These are phyloP conservation scores for Naganishia vishniacii DNA, from an alignment of 768 basidiomycete species.

Conservation along the genomic window DNA sequence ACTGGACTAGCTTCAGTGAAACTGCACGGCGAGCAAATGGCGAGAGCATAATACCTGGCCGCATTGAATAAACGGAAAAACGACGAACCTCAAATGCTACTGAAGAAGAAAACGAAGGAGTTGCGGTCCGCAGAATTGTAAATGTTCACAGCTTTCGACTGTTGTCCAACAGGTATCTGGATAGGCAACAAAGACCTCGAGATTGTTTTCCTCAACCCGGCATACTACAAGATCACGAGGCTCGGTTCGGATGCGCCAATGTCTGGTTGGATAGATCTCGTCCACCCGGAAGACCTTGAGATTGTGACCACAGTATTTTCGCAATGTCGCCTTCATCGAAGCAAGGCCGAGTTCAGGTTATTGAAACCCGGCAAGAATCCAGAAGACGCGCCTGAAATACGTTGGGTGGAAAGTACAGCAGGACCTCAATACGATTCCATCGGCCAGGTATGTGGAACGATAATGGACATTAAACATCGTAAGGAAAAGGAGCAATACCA, in stretches of 20 bases:
- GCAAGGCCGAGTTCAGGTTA: conserved; percentile 19
- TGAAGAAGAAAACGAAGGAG: conserved; percentile 28
- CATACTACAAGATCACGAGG: conserved; percentile 6
- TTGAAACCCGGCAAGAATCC: neutral
- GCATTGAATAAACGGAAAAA: conserved; percentile 29
- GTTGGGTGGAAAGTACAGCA: conserved; percentile 19
- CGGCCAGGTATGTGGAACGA: conserved; percentile 19
- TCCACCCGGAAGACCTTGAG: conserved; percentile 26
- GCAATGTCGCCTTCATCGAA: neutral
- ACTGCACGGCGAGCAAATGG: conserved; percentile 28
- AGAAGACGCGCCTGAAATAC: neutral
- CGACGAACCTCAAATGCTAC: conserved; percentile 26
- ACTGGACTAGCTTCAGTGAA: conserved; percentile 30
- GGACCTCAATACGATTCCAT: conserved; percentile 8
- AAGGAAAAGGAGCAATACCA: conserved; percentile 25
- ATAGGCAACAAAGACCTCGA: conserved; percentile 6
- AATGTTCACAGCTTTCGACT: conserved; percentile 24
- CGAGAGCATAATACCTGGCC: conserved; percentile 29
- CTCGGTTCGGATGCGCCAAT: neutral
- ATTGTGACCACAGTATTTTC: neutral
- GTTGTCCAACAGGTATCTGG: conserved; percentile 25
- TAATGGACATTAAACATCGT: conserved; percentile 20
- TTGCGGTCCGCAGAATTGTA: conserved; percentile 16
- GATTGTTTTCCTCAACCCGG: conserved; percentile 20
- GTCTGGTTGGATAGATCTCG: conserved; percentile 14